Conservation (phyloP, 1,139 yeast genomes). For the Diutina siamensis region DNA sequence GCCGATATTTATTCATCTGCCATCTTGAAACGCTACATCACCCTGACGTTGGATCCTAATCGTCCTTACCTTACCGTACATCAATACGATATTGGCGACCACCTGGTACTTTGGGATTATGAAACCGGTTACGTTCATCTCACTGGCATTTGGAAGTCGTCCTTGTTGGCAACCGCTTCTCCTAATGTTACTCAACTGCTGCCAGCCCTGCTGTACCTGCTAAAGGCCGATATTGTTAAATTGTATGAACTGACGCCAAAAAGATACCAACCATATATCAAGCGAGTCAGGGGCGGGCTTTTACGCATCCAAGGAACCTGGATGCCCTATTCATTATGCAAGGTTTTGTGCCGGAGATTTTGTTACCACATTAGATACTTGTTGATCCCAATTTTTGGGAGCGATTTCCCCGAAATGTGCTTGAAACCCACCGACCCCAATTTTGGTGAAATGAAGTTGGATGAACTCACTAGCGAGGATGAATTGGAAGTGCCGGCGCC, state of each 20-base stretch:
- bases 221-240: slow-evolving; percentile 69
- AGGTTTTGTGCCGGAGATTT: slow-evolving; percentile 57
- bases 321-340: slow-evolving; percentile 68
- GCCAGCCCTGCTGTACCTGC: background rate
- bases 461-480: slow-evolving; percentile 13
- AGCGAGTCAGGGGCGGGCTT: slow-evolving; percentile 83
- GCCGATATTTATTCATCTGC: slow-evolving; percentile 21
- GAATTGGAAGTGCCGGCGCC: background rate
- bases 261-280: slow-evolving; percentile 47
- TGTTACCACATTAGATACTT: slow-evolving; percentile 71
- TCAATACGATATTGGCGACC: slow-evolving; percentile 53
- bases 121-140: slow-evolving; percentile 81
- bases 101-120: slow-evolving; percentile 82
- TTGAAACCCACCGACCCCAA: slow-evolving; percentile 53
- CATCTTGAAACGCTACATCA: slow-evolving; percentile 57
- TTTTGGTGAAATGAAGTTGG: slow-evolving; percentile 50
- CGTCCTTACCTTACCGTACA: slow-evolving; percentile 62
- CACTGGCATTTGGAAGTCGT: slow-evolving; percentile 83
- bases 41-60: slow-evolving; percentile 47
- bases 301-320: slow-evolving; percentile 93
- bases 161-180: slow-evolving; percentile 20
- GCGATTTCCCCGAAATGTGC: slow-evolving; percentile 59
- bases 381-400: slow-evolving; percentile 73
- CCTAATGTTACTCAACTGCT: background rate
- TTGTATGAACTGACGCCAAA: slow-evolving; percentile 65